These are phyloP conservation scores for Colletotrichum sansevieriae DNA, from an alignment of 2,329 filamentous ascomycete genomes.

Conservation along the genomic window DNA sequence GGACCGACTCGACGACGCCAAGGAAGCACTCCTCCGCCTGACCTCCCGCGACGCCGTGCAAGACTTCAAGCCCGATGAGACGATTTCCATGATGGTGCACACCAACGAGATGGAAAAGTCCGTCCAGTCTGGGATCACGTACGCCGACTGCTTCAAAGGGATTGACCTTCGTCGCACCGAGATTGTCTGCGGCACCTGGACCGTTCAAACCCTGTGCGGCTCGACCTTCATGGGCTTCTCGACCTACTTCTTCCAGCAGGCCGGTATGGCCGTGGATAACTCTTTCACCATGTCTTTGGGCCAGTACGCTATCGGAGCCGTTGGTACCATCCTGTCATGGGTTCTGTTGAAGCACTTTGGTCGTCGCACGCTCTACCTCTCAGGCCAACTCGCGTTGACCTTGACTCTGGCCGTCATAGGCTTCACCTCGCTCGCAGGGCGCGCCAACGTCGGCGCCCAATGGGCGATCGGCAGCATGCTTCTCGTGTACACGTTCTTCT, in stretches of 20 bases:
- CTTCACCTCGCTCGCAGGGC: conserved; percentile 57
- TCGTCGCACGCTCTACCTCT: conserved; percentile 59
- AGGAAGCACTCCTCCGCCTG: conserved; percentile 55
- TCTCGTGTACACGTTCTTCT: conserved; percentile 58
- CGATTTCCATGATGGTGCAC: conserved; percentile 64
- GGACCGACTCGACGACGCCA: conserved; percentile 55
- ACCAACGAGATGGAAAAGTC: conserved; percentile 64
- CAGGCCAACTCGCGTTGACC: conserved; percentile 56
- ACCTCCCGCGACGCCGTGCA: conserved; percentile 48
- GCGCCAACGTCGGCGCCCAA: conserved; percentile 60
- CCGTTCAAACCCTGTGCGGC: conserved; percentile 57
- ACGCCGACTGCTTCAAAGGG: conserved; percentile 62
- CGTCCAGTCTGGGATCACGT: conserved; percentile 55
- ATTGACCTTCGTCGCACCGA: conserved; percentile 60
- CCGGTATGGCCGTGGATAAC: conserved; percentile 54
- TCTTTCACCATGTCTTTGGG: conserved; percentile 58
- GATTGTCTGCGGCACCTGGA: conserved; percentile 56
- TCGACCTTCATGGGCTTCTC: conserved; percentile 52
- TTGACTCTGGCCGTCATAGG: conserved; percentile 58
- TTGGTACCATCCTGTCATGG: conserved; percentile 62
- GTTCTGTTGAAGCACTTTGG: conserved; percentile 58
- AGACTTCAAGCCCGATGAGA: conserved; percentile 56
- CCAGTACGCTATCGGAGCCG: conserved; percentile 57
- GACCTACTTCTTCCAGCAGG: conserved; percentile 59
- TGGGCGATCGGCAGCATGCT: conserved; percentile 63